phyloP scores from a whole-genome alignment of 1,284 basidiomycete species.

The Ustilago sp. region DNA sequence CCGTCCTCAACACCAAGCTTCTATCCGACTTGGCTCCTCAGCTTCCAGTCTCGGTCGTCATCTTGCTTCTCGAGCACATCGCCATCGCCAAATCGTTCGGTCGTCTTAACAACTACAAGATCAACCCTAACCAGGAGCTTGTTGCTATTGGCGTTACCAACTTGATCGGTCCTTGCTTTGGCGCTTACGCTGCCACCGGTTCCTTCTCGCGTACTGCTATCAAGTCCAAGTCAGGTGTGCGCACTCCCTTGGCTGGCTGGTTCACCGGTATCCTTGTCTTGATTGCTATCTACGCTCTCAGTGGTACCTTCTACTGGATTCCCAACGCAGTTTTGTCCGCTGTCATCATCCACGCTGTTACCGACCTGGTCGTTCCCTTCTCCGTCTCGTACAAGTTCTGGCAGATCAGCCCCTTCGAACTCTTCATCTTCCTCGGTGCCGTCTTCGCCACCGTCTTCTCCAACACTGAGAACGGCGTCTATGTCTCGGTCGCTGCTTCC shows the following conservation, averaged over 20 bases:
- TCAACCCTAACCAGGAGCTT: conserved; percentile 96
- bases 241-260: conserved; percentile 91
- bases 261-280: conserved; percentile 88
- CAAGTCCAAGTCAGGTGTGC: conserved; percentile 94
- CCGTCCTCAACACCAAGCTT: conserved; percentile 77
- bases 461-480: conserved; percentile 90
- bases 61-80: conserved; percentile 95
- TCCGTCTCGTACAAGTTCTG: conserved; percentile 90
- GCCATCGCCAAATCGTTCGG: conserved; percentile 94
- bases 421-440: conserved; percentile 87
- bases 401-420: conserved; percentile 92
- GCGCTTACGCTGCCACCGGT: conserved; percentile 94
- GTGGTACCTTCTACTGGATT: conserved; percentile 70
- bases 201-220: conserved; percentile 97
- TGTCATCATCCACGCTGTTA: conserved; percentile 91
- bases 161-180: conserved; percentile 75
- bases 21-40: conserved; percentile 80
- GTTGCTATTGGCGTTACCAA: conserved; percentile 98
- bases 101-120: conserved; percentile 94
- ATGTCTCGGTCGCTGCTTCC: conserved; percentile 85
- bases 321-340: conserved; percentile 80
- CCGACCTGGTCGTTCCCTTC: conserved; percentile 89
- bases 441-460: conserved; percentile 80
- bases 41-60: conserved; percentile 91
- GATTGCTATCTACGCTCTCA: conserved; percentile 90